These are phyloP conservation scores for Oryza rufipogon DNA, from an alignment of 176 grass and related monocot species.

Conservation along the genomic window DNA sequence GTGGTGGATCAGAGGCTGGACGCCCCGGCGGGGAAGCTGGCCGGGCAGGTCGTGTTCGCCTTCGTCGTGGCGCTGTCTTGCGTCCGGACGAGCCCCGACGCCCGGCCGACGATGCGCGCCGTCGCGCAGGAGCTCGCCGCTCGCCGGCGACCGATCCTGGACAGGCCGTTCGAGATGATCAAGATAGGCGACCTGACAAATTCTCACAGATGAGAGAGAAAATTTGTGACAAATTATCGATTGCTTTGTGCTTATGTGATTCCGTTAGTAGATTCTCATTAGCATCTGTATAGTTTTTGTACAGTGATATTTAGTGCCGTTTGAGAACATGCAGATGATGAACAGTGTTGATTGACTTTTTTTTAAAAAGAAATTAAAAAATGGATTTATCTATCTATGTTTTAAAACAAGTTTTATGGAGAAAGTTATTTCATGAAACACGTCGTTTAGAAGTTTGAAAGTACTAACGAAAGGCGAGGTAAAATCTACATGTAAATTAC, in stretches of 20 bases:
- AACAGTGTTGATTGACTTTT: too few species aligned
- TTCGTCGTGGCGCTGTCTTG: slow-evolving; percentile 64
- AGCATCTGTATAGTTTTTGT: too few species aligned
- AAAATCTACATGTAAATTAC: too few species aligned
- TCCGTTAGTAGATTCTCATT: too few species aligned
- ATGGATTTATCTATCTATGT: too few species aligned
- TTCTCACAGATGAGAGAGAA: slow-evolving; percentile 35
- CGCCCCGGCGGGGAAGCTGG: slow-evolving; percentile 53
- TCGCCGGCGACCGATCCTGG: slow-evolving; percentile 29
- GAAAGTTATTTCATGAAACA: too few species aligned
- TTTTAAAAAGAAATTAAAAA: too few species aligned
- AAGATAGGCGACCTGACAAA: slow-evolving; percentile 46
- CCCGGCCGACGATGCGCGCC: slow-evolving; percentile 63
- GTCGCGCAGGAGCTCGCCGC: slow-evolving; percentile 64
- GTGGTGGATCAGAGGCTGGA: slow-evolving; percentile 55
- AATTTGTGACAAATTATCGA: background rate
- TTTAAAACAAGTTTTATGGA: too few species aligned
- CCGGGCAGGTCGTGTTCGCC: slow-evolving; percentile 63
- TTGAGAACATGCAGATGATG: too few species aligned
- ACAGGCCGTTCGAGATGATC: slow-evolving; percentile 53
- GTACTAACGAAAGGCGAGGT: too few species aligned
- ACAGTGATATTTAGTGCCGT: too few species aligned
- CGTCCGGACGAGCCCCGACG: slow-evolving; percentile 42
- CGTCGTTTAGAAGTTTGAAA: too few species aligned
- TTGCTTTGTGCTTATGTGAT: background rate